Percentiles rank a stretch among this genome's conserved stretches.
These are phyloP conservation scores for Trichomonascaceae sp. DNA, from an alignment of 1,139 yeast genomes.

Conservation along the genomic window DNA sequence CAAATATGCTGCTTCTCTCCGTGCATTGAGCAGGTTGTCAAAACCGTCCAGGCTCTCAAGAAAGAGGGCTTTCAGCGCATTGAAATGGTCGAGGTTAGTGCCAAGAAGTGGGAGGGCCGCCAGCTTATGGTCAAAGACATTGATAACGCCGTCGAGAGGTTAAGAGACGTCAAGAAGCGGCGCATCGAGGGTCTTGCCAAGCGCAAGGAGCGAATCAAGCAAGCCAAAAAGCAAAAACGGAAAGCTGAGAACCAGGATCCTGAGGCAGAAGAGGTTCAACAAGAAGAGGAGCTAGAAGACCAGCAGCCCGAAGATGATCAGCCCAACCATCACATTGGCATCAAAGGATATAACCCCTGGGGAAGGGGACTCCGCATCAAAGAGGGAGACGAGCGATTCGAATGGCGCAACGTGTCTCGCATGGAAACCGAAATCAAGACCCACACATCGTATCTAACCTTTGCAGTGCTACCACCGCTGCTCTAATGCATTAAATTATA, in stretches of 20 bases:
- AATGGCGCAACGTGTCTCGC: slow-evolving; percentile 76
- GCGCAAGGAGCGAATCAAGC: slow-evolving; percentile 28
- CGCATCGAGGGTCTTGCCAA: slow-evolving; percentile 63
- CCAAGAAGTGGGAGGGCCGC: slow-evolving; percentile 82
- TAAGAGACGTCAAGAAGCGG: slow-evolving; percentile 68
- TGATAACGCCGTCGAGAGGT: slow-evolving; percentile 67
- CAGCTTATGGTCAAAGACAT: slow-evolving; percentile 75
- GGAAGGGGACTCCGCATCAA: slow-evolving; percentile 69
- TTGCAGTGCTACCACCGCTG: slow-evolving; percentile 54
- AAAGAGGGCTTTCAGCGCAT: slow-evolving; percentile 75
- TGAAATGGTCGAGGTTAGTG: slow-evolving; percentile 87
- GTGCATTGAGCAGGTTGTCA: slow-evolving; percentile 91
- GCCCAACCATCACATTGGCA: slow-evolving; percentile 11
- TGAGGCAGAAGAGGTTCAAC: slow-evolving; percentile 1
- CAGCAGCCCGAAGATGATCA: not conserved
- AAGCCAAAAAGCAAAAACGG: slow-evolving; percentile 3
- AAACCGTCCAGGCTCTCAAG: slow-evolving; percentile 64
- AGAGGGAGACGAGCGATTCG: slow-evolving; percentile 72
- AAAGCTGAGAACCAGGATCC: slow-evolving; percentile 6
- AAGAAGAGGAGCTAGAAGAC: slow-evolving; percentile 2
- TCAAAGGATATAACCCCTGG: slow-evolving; percentile 73
- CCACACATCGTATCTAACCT: slow-evolving; percentile 88
- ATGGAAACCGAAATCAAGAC: slow-evolving; percentile 78
- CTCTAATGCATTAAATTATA: no score
- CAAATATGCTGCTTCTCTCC: slow-evolving; percentile 93